phyloP scores from a whole-genome alignment of 805 yeast genomes.

The Alloascoidea africana region DNA sequence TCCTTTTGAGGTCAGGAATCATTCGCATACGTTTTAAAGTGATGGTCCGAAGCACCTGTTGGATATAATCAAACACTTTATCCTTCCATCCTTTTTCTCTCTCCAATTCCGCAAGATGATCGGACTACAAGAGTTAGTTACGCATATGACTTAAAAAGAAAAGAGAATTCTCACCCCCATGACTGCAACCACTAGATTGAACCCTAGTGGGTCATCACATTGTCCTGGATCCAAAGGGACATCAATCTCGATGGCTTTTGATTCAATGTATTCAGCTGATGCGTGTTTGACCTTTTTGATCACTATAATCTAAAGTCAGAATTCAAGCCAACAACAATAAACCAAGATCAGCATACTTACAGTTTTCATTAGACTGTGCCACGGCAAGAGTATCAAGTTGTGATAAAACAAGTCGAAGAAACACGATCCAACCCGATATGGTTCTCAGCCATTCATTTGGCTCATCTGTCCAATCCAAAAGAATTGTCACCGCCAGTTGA shows the following conservation, averaged over 20 bases:
- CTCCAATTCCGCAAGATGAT: neutral
- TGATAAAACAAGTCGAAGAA: neutral
- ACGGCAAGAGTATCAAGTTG: neutral
- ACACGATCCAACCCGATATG: slow-evolving; percentile 7
- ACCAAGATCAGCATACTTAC: no score
- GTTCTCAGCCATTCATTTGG: slow-evolving; percentile 5
- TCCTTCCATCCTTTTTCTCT: slow-evolving; percentile 8
- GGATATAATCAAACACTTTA: slow-evolving; percentile 15
- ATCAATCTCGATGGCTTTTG: neutral
- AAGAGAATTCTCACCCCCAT: slow-evolving; percentile 3
- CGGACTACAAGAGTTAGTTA: neutral
- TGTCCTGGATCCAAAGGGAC: slow-evolving; percentile 4
- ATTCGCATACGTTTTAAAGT: slow-evolving; percentile 17
- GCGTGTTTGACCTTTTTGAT: no score
- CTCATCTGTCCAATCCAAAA: slow-evolving; percentile 8
- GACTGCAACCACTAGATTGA: slow-evolving; percentile 3
- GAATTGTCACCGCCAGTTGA: slow-evolving; percentile 4
- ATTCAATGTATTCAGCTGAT: no score
- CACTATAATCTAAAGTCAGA: no score
- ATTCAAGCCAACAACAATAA: no score
- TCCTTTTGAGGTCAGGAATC: slow-evolving; percentile 17
- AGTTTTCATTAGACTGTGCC: neutral
- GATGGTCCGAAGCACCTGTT: slow-evolving; percentile 18
- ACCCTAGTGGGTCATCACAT: slow-evolving; percentile 4
- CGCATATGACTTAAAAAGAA: neutral